Base-by-base conservation (phyloP, 371 early-diverging fungal species). In the Dichotomocladium elegans region DNA sequence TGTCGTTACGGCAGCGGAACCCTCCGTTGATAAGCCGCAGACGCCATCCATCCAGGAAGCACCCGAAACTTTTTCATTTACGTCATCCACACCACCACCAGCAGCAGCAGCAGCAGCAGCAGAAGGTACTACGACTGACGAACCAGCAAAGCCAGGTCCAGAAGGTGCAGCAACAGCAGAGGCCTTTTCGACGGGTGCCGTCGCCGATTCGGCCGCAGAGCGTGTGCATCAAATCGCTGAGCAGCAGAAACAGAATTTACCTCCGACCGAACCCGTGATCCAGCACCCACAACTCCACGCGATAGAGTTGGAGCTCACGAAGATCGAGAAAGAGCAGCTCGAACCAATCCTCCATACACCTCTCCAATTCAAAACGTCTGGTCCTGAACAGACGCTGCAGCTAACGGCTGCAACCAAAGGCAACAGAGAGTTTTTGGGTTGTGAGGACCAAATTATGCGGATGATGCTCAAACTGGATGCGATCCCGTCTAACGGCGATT, bases 401-500 rank as follows among this genome's bases (percentile, higher is more conserved):
- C 41, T 50, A 22, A 43, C 51, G 9, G 54, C 63, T 14, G 44
- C 53, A 1, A 62, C 51, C 0, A 33, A 53, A n/a, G 37, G 54
- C n/a, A 62, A 62, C 17, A 49, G 58, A 5, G 54, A 50, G 14
- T 62, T 62, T 33, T 35, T 62, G 8, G 50, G 53, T 12, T 62
- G 57, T 22, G 63, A 62, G 26, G 63, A 62, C 14, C 44, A 53
- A 15, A 57, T 62, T 41, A 57, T 62, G 58, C 57, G 63, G 4
- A 35, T 58, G 3, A 44, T 76, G 43, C 34, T 76, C 11, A 60
- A 68, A 42, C 43, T 76, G 3, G 76, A 76, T 49, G 64, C 66
- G 14, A 58, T 76, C 34, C 45, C 60, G n/a, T 70, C 72, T 8
- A 61, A 72, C 34, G 76, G 76, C 6, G 64, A 72, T 28, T 57